These are phyloP conservation scores for Claviceps spartinae DNA, from an alignment of 2,329 filamentous ascomycete species.

Conservation along the genomic window DNA sequence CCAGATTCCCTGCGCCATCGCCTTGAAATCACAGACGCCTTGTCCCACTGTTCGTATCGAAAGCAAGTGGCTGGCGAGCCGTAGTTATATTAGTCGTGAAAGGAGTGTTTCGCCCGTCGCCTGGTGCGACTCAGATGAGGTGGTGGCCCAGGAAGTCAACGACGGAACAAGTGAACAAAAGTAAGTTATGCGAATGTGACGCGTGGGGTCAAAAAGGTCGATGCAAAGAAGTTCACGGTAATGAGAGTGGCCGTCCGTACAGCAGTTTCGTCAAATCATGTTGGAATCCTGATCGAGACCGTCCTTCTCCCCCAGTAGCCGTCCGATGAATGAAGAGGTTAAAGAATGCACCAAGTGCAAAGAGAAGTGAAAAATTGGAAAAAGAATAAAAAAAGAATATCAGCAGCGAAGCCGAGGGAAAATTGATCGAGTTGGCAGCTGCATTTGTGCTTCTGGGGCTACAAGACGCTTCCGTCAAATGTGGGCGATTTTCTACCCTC, in stretches of 20 bases:
- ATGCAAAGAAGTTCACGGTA: constrained; percentile 1
- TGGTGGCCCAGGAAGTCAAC: not conserved
- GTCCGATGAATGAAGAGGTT: not conserved
- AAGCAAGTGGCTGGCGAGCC: not conserved
- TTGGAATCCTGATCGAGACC: not conserved
- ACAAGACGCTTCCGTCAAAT: not conserved
- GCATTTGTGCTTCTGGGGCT: constrained; percentile 8
- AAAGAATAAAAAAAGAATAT: constrained; percentile 7
- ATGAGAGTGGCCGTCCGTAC: not conserved
- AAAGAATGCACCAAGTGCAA: not conserved
- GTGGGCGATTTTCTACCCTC: not conserved
- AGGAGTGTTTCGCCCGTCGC: constrained; percentile 1
- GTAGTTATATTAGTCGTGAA: not conserved
- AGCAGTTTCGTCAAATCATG: not conserved
- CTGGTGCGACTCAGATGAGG: not conserved
- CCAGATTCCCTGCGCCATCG: not conserved
- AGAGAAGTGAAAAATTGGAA: not conserved
- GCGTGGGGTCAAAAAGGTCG: not conserved
- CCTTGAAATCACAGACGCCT: not conserved
- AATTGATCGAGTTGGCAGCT: constrained; percentile 7
- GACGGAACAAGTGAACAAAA: not conserved
- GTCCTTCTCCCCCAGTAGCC: constrained; percentile 1
- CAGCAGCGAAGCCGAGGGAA: constrained; percentile 12
- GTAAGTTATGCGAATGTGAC: not conserved
- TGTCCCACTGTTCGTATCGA: not conserved